phyloP scores from a whole-genome alignment of 345 rosid genomes.

The Eucalyptus regnans region DNA sequence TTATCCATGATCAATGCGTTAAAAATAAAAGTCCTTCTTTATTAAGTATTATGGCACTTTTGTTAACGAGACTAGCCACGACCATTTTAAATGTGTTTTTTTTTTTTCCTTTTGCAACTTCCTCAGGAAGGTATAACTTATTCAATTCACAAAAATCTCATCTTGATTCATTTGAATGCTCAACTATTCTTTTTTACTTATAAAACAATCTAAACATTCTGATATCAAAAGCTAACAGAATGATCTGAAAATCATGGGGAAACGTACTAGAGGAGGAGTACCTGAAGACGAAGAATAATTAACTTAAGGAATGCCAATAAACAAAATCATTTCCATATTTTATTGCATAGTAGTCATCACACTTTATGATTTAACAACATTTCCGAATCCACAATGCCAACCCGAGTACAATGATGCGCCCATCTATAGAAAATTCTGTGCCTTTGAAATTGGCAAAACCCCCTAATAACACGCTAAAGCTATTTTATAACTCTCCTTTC shows the following conservation, averaged over 20 bases:
- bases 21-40: background rate
- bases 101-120: background rate
- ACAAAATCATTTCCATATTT: background rate
- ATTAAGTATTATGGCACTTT: background rate
- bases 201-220: background rate
- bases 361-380: background rate
- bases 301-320: background rate
- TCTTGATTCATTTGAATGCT: background rate
- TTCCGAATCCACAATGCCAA: background rate
- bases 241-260: background rate
- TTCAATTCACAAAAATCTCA: background rate
- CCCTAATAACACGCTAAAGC: background rate
- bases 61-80: background rate
- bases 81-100: background rate
- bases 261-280: background rate
- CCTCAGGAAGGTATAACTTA: background rate
- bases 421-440: background rate
- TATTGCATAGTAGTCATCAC: background rate
- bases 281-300: background rate
- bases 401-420: background rate
- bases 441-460: background rate
- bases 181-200: background rate
- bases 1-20: background rate
- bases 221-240: background rate
- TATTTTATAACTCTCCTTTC: background rate